Conservation (phyloP, 768 basidiomycete species). For the Mrakia blollopis region DNA sequence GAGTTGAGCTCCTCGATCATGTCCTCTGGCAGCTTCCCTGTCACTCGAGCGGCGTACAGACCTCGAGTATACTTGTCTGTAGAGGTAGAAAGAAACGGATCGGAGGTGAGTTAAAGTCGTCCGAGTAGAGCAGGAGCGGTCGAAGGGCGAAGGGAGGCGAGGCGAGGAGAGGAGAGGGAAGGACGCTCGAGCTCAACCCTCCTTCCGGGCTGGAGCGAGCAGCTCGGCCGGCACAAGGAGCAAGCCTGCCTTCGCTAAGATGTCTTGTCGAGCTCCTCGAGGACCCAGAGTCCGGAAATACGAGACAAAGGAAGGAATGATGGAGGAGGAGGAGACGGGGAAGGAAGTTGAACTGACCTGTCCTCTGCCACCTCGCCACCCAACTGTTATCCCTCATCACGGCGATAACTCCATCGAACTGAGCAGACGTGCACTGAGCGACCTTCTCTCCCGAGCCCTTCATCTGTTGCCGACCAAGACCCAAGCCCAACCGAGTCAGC, state of each 20-base stretch:
- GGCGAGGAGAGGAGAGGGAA: not conserved
- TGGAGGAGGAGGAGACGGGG: not conserved
- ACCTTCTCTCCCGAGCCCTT: slow-evolving; percentile 80
- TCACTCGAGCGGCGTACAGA: slow-evolving; percentile 78
- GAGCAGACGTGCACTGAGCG: slow-evolving; percentile 76
- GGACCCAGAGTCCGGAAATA: not conserved
- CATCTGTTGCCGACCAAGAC: slow-evolving; percentile 56
- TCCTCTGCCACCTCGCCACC: slow-evolving; percentile 95
- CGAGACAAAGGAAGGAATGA: not conserved
- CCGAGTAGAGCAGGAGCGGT: too few relatives aligned
- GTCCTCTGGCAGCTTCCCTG: slow-evolving; percentile 38
- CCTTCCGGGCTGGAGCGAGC: not conserved
- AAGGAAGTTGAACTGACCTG: slow-evolving; percentile 55
- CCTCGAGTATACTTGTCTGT: slow-evolving; percentile 84
- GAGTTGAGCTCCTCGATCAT: slow-evolving; percentile 28
- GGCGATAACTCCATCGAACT: slow-evolving; percentile 87
- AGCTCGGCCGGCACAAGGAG: too few relatives aligned
- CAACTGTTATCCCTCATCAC: slow-evolving; percentile 82
- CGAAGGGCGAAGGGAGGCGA: not conserved
- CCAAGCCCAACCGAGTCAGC: too few relatives aligned
- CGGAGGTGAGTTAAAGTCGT: too few relatives aligned
- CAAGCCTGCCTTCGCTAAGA: too few relatives aligned
- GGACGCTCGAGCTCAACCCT: not conserved
- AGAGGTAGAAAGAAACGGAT: slow-evolving; percentile 11
- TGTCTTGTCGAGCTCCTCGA: not conserved